Conservation (phyloP, 257 asterid genomes). For the Vinca minor region DNA sequence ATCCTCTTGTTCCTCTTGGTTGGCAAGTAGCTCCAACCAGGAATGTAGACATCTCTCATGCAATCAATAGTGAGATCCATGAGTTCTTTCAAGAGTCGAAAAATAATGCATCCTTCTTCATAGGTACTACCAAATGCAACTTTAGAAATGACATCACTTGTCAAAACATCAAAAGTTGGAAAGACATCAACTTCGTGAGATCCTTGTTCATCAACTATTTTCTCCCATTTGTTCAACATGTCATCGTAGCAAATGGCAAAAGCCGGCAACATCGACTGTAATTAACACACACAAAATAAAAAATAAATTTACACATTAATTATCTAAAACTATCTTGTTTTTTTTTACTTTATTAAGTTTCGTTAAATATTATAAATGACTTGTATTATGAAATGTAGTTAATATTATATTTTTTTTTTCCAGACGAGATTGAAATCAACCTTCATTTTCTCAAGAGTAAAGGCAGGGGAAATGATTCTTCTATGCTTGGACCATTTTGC, state of each 20-base stretch:
- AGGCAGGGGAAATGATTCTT: too few relatives aligned
- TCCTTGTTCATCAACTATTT: slow-evolving; percentile 6
- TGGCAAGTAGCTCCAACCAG: slow-evolving; percentile 31
- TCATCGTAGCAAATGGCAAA: slow-evolving; percentile 8
- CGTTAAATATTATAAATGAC: too few relatives aligned
- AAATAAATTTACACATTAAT: too few relatives aligned
- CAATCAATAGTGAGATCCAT: slow-evolving; percentile 2
- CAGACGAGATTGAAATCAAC: too few relatives aligned
- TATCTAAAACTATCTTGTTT: too few relatives aligned
- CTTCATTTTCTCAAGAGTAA: too few relatives aligned
- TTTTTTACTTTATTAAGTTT: too few relatives aligned
- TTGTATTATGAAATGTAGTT: too few relatives aligned
- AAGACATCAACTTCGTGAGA: slow-evolving; percentile 15
- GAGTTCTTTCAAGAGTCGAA: slow-evolving; percentile 2
- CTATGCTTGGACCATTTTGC: too few relatives aligned
- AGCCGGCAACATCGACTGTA: slow-evolving; percentile 20
- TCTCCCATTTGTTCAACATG: slow-evolving; percentile 16
- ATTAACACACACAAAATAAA: background rate
- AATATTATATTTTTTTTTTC: too few relatives aligned
- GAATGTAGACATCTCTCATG: too few relatives aligned
- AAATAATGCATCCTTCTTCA: slow-evolving; percentile 8
- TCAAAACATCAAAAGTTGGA: too few relatives aligned
- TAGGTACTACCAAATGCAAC: slow-evolving; percentile 14
- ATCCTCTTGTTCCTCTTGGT: slow-evolving; percentile 33
- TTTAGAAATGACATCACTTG: slow-evolving; percentile 11